Evolutionary conservation across 257 asterid genomes (phyloP), one percentile per base, ranked within the genome.

Genomic region (Scutellaria baicalensis): DNA sequence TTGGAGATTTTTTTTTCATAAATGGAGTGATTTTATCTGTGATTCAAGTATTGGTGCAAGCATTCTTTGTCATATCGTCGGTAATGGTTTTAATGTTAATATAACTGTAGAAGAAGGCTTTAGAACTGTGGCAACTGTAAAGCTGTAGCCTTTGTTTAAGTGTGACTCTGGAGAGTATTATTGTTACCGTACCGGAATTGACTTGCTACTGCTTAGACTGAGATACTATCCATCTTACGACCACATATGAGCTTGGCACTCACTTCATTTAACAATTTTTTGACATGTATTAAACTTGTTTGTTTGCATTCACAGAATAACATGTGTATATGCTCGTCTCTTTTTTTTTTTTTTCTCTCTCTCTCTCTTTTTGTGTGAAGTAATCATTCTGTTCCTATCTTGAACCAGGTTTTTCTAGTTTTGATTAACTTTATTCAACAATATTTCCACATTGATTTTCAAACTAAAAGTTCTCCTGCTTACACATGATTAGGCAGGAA

Each of bases 401-500:
- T 51, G 1, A 12, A 21, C 21, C 31, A 63, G 3, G 31, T 8
- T 39, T 48, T 47, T 5, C 18, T 13, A 35, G 8, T 59, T 39
- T 6, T 66, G 42, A 50, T 45, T 17, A 21, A 12, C 56, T 59
- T 39, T 55, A 52, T 47, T 38, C 62, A 49, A 2, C 36, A 12
- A 35, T 51, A 65, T 76, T 40, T 74, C 47, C 49, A 40, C 56
- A 7, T 64, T 71, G 14, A 12, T 50, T 42, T 50, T 64, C 55
- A 58, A 35, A 61, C 58, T 69, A 33, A 39, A 70, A 75, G 23
- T 7, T 73, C 55, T 16, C 21, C 44, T 64, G 66, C 64, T 77
- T 59, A 49, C 72, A 43, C 55, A 59, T 82, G 20, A 80, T 71
- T 81, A 94, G 99, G 97, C 99, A 77, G 97, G 95, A 67, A 77